These are phyloP conservation scores for Kregervanrija delftensis DNA, from an alignment of 805 yeast genomes.

Conservation along the genomic window DNA sequence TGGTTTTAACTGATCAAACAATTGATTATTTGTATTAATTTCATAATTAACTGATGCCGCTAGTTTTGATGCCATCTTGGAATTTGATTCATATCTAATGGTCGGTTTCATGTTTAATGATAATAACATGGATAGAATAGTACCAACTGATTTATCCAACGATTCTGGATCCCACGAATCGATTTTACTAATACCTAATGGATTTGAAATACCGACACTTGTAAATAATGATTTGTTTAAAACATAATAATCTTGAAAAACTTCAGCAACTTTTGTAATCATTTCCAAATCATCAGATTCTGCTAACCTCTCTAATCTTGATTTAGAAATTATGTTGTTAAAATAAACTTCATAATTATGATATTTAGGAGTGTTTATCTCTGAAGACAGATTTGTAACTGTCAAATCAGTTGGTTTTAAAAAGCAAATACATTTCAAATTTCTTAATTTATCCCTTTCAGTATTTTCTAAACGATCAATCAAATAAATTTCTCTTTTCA, in stretches of 20 bases:
- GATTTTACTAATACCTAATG: conserved; percentile 18
- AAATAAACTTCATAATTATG: conserved; percentile 71
- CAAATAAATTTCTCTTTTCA: conserved; percentile 77
- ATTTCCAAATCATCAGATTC: conserved; percentile 85
- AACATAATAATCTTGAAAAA: conserved; percentile 78
- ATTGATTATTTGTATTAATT: conserved; percentile 46
- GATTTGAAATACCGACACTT: conserved; percentile 25
- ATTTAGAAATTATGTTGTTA: conserved; percentile 67
- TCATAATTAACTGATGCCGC: conserved; percentile 60
- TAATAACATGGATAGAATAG: conserved; percentile 51
- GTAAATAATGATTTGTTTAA: conserved; percentile 58
- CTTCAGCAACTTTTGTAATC: conserved; percentile 68
- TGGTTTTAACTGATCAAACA: conserved; percentile 60
- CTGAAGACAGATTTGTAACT: conserved; percentile 53
- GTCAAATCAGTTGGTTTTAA: conserved; percentile 66
- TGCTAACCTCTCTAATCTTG: conserved; percentile 78
- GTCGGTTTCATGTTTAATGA: conserved; percentile 74
- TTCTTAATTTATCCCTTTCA: conserved; percentile 62
- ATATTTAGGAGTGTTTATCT: conserved; percentile 73
- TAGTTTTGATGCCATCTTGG: conserved; percentile 56
- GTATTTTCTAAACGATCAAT: conserved; percentile 63
- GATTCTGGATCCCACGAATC: conserved; percentile 41
- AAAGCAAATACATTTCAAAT: conserved; percentile 74
- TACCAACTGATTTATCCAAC: conserved; percentile 34
- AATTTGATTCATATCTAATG: conserved; percentile 69